These are phyloP conservation scores for Blastobotrys elegans DNA, from an alignment of 1,139 yeast genomes.

Conservation along the genomic window DNA sequence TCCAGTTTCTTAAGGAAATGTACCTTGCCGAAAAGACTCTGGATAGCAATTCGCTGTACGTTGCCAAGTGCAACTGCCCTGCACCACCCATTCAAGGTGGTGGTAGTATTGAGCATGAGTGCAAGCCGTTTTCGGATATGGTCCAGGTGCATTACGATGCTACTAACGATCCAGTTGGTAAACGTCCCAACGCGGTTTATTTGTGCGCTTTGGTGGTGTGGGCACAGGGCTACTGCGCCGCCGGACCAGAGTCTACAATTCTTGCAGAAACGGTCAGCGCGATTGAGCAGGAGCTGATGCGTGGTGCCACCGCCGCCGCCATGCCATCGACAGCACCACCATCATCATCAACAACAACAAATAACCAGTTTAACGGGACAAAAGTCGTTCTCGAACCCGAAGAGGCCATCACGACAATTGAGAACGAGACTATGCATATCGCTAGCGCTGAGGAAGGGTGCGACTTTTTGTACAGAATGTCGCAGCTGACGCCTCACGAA, in stretches of 20 bases:
- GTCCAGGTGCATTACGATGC: slow-evolving; percentile 40
- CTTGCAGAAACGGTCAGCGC: slow-evolving; percentile 14
- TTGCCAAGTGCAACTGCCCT: slow-evolving; percentile 19
- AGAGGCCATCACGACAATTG: slow-evolving; percentile 17
- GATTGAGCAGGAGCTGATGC: slow-evolving; percentile 14
- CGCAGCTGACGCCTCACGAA: slow-evolving; percentile 22
- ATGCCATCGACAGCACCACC: too few species aligned
- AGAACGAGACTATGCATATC: slow-evolving; percentile 15
- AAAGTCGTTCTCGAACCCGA: slow-evolving; percentile 12
- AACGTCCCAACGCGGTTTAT: slow-evolving; percentile 53
- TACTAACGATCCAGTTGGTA: slow-evolving; percentile 48
- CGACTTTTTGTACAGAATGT: slow-evolving; percentile 24
- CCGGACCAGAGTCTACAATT: slow-evolving; percentile 50
- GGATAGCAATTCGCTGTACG: slow-evolving; percentile 13
- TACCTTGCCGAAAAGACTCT: slow-evolving; percentile 18
- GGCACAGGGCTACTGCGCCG: slow-evolving; percentile 48
- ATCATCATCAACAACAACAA: background rate
- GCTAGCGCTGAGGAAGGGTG: slow-evolving; percentile 25
- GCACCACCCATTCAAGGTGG: background rate
- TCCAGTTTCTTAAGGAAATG: slow-evolving; percentile 28
- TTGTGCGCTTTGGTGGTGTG: slow-evolving; percentile 52
- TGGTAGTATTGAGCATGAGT: background rate
- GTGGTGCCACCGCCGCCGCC: too few species aligned
- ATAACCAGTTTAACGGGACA: background rate
- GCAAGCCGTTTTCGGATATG: slow-evolving; percentile 15